Evolutionary conservation across 257 asterid genomes (phyloP).

Genomic region (Capsicum chinense): DNA sequence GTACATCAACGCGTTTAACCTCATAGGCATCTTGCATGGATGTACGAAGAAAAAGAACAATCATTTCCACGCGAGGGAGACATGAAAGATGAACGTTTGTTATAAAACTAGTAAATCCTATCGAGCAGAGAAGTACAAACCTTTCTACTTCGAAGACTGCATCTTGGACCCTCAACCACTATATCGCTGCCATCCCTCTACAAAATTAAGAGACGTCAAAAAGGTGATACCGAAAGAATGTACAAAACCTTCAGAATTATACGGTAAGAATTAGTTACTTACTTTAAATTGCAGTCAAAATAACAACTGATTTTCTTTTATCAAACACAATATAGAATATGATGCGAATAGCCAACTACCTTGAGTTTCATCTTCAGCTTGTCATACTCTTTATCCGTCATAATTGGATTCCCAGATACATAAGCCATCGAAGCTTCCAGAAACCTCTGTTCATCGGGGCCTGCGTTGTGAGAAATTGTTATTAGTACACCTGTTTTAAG

Average conservation of each 20-base stretch:
- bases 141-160: slow-evolving; percentile 97
- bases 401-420: slow-evolving; percentile 76
- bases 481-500: neutral
- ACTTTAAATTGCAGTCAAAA: neutral
- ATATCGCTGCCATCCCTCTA: slow-evolving; percentile 90
- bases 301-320: neutral
- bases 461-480: slow-evolving; percentile 45
- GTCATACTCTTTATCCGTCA: slow-evolving; percentile 83
- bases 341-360: slow-evolving; percentile 54
- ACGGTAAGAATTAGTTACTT: neutral
- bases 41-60: neutral
- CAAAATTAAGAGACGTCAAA: slow-evolving; percentile 31
- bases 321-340: neutral
- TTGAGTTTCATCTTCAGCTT: slow-evolving; percentile 80
- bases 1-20: neutral
- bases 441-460: slow-evolving; percentile 86
- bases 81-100: slow-evolving; percentile 27
- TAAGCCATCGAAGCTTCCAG: slow-evolving; percentile 99
- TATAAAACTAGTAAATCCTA: neutral
- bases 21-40: neutral
- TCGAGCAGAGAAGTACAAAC: slow-evolving; percentile 44
- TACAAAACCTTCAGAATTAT: neutral
- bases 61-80: neutral
- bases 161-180: slow-evolving; percentile 97
- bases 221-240: neutral